These are phyloP conservation scores for Moringa oleifera DNA, from an alignment of 345 rosid species.

Conservation along the genomic window DNA sequence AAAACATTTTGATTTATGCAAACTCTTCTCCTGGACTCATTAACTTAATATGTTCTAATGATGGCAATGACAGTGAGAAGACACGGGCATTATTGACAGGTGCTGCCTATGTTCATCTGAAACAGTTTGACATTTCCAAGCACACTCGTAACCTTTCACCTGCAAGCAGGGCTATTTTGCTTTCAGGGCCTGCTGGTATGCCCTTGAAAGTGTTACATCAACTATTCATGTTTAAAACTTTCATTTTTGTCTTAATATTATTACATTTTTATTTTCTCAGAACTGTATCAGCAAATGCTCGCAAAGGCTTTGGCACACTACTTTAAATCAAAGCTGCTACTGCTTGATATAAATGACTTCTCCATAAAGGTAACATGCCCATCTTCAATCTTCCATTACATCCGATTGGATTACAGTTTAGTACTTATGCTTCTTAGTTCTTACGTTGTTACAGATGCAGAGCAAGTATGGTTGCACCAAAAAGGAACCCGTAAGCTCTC, in stretches of 20 bases:
- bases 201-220: constrained; percentile 6
- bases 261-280: constrained; percentile 29
- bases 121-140: constrained; percentile 71
- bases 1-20: not conserved
- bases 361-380: constrained; percentile 56
- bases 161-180: constrained; percentile 82
- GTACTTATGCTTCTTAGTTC: constrained; percentile 14
- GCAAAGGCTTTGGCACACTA: constrained; percentile 84
- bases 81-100: constrained; percentile 65
- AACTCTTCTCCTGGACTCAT: not conserved
- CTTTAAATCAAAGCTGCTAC: constrained; percentile 74
- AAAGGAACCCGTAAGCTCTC: constrained; percentile 61
- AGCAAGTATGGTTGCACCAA: constrained; percentile 74
- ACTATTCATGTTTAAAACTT: constrained; percentile 3
- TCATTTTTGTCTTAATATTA: constrained; percentile 9
- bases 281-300: constrained; percentile 88
- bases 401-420: not conserved
- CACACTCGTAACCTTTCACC: constrained; percentile 91
- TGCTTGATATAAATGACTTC: constrained; percentile 73
- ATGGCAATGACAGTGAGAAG: constrained; percentile 53
- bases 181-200: constrained; percentile 90
- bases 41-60: not conserved
- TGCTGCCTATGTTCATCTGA: constrained; percentile 80
- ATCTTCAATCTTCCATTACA: not conserved
- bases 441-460: constrained; percentile 57